Base-by-base conservation (phyloP, 345 rosid species). In the Bretschneidera sinensis region DNA sequence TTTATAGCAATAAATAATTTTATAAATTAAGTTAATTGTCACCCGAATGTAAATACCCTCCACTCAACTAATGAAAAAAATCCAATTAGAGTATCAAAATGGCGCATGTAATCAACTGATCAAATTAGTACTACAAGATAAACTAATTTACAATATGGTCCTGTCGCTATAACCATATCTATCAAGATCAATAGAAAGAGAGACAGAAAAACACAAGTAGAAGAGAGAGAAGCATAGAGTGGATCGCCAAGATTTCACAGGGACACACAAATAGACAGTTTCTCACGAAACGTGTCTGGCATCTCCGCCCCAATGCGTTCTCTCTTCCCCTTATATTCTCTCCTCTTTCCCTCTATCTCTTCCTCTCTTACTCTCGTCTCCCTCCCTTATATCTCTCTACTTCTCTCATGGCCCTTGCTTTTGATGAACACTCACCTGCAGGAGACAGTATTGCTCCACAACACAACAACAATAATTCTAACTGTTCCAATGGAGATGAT, bases 251-350 rank as follows among this genome's bases (percentile, higher is more conserved):
- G 31, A 62, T 52, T 61, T 19, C 55, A 55, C 66, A 48, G 1
- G 24, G 23, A 51, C 5, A 21, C 24, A 0, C 24, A 28, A 43
- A 14, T 21, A 17, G 55, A 19, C 83, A 23, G 86, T 64, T 48
- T 33, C 51, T 51, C 17, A 51, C 86, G 79, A 60, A 59, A 69
- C 69, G 61, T 74, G 73, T 79, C 73, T 71, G 75, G 13, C 68
- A 67, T 71, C 68, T 71, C 76, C 76, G 73, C 74, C 81, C 59
- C 1, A 64, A 74, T 76, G 79, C 75, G 65, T 48, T 60, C 57
- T 54, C 71, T 25, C 45, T 35, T 50, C 57, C 61, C 68, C 61
- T 21, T 76, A 55, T 70, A 70, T 72, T 52, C 45, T 17, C 43
- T 43, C 48, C 35, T 55, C 31, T 63, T 57, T 21, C 1, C 16